Percentiles rank a stretch among this genome's conserved stretches.
phyloP scores from a whole-genome alignment of 257 asterid species.

The Thymus mandschuricus region DNA sequence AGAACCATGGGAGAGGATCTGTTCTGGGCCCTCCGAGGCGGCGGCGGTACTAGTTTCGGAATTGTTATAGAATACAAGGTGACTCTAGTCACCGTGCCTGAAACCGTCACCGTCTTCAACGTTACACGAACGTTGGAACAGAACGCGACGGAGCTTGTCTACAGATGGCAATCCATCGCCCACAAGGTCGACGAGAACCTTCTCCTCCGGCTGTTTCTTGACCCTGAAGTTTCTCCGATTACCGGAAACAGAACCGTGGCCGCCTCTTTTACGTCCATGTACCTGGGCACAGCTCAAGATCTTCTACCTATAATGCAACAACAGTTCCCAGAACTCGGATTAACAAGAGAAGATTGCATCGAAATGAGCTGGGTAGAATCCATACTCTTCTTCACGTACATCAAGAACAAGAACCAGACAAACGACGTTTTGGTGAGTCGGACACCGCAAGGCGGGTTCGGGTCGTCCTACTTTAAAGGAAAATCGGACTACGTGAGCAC shows the following conservation, averaged over 20 bases:
- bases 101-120: constrained; percentile 20
- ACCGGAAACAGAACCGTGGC: too few species aligned
- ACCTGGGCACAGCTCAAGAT: constrained; percentile 37
- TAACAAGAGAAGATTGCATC: constrained; percentile 37
- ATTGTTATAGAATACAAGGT: constrained; percentile 39
- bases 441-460: not conserved
- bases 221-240: too few species aligned
- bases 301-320: constrained; percentile 24
- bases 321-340: constrained; percentile 47
- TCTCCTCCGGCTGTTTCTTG: too few species aligned
- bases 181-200: too few species aligned
- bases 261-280: constrained; percentile 17
- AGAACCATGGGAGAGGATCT: too few species aligned
- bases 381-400: constrained; percentile 26
- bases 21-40: constrained; percentile 30
- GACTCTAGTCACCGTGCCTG: constrained; percentile 9
- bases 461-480: too few species aligned
- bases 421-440: constrained; percentile 28
- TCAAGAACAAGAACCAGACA: not conserved
- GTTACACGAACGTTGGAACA: constrained; percentile 9
- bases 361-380: constrained; percentile 58
- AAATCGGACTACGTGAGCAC: too few species aligned
- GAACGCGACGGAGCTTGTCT: too few species aligned
- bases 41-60: constrained; percentile 53
- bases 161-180: too few species aligned